phyloP scores from a whole-genome alignment of 2,329 filamentous ascomycete genomes.

The Dothistroma pini region DNA sequence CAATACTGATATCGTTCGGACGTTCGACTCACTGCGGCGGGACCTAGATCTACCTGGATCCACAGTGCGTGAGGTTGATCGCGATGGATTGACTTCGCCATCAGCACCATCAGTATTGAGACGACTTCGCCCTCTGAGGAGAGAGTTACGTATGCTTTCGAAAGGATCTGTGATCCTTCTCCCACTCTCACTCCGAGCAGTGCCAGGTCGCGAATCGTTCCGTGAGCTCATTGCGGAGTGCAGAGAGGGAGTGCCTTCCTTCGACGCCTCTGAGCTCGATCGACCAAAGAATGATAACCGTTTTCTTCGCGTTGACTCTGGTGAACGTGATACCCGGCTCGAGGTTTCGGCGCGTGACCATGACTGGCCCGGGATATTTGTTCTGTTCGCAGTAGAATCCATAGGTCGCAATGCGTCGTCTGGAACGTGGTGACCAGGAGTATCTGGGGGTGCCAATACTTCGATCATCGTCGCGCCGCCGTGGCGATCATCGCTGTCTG shows the following conservation, averaged over 20 bases:
- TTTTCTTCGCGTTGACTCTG: conserved; percentile 22
- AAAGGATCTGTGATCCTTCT: conserved; percentile 24
- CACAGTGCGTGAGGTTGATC: conserved; percentile 11
- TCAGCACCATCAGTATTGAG: conserved; percentile 2
- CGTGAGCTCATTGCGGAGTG: conserved; percentile 13
- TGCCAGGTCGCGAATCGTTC: conserved; percentile 16
- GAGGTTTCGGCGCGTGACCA: conserved; percentile 12
- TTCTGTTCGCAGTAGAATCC: conserved; percentile 3
- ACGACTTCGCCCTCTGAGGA: conserved; percentile 21
- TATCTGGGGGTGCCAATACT: not conserved
- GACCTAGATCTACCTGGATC: not conserved
- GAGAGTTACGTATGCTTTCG: conserved; percentile 26
- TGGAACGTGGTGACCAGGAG: not conserved
- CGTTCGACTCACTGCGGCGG: conserved; percentile 1
- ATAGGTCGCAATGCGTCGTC: conserved; percentile 7
- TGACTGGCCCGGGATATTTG: conserved; percentile 11
- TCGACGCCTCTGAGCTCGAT: conserved; percentile 22
- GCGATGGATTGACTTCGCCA: conserved; percentile 14
- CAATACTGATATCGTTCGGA: not conserved
- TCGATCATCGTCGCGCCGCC: not conserved
- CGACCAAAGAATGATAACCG: conserved; percentile 29
- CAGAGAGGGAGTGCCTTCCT: conserved; percentile 11
- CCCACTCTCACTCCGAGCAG: conserved; percentile 16
- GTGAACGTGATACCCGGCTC: conserved; percentile 11
- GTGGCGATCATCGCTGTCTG: conserved; percentile 7